Percentiles rank a stretch among this genome's conserved stretches.
Evolutionary conservation across 2,329 filamentous ascomycete species (phyloP).

Genomic region (Alternaria dauci): DNA sequence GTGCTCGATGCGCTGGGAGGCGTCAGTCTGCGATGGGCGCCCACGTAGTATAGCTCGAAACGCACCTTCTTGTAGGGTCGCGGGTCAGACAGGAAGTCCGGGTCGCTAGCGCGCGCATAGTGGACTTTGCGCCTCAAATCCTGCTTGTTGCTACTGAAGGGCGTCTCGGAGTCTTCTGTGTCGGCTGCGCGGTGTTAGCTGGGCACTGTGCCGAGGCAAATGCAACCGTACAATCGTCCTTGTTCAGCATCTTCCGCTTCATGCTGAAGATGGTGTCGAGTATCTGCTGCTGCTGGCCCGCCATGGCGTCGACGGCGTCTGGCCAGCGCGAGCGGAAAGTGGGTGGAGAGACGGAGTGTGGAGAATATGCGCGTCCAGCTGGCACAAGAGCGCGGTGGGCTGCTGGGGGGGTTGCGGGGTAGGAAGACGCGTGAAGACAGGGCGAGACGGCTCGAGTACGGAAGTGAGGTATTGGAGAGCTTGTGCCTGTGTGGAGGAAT

Average conservation of each 20-base stretch:
- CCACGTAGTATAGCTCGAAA: conserved; percentile 15
- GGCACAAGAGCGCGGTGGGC: background rate
- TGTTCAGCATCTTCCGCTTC: conserved; percentile 48
- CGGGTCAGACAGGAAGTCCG: conserved; percentile 67
- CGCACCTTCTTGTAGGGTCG: conserved; percentile 75
- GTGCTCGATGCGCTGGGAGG: conserved; percentile 72
- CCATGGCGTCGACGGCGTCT: conserved; percentile 42
- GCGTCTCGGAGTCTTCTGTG: conserved; percentile 75
- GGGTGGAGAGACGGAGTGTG: conserved; percentile 5
- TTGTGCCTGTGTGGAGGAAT: conserved; percentile 13
- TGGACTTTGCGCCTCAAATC: conserved; percentile 80
- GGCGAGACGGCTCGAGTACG: background rate
- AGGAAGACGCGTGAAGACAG: conserved; percentile 6
- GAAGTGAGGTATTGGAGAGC: conserved; percentile 10
- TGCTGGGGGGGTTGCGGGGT: background rate
- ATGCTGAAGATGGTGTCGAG: conserved; percentile 52
- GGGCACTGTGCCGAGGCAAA: background rate
- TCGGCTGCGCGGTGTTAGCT: conserved; percentile 66
- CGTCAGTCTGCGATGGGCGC: conserved; percentile 22
- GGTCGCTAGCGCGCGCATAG: conserved; percentile 74
- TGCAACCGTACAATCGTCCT: conserved; percentile 43
- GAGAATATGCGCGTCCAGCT: conserved; percentile 6
- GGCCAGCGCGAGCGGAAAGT: conserved; percentile 28
- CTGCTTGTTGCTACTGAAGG: conserved; percentile 76
- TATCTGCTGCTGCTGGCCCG: conserved; percentile 52